Base-by-base conservation (phyloP, 2,329 filamentous ascomycete genomes). In the Aspergillus novofumigatus region DNA sequence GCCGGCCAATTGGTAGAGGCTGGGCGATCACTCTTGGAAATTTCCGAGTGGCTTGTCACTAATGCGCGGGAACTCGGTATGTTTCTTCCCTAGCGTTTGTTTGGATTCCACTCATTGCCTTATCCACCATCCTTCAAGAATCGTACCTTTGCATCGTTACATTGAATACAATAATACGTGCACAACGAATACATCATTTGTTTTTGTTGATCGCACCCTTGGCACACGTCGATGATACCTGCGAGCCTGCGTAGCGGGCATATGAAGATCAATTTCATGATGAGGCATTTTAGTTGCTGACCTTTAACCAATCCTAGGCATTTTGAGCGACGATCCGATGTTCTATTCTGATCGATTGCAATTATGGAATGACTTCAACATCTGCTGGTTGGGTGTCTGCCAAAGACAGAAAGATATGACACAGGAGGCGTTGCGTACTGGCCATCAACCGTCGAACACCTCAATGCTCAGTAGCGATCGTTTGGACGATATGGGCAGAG, bases 321-420 rank as follows among this genome's bases (percentile, higher is more conserved):
- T 97, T 67, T 87, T 89, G 63, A 86, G 88, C 68, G 92, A 97
- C 77, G 89, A 96, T 72, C 85, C 89, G 69, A 81, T 81, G 53
- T 82, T 91, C 55, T 86, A 94, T 69, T 77, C 82, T 55, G 88
- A 94, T 65, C 87, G 92, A 55, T 83, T 96, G 63, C 87, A 88
- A 69, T 78, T 97, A 6, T 99, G 94, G 94, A 87, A 89, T 67
- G 89, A 97, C 65, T 96, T 97, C 78, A 97, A 99, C 74, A 83
- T 91, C 57, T 92, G 90, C 58, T 97, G 93, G 93, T 82, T 97
- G 41, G 84, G 87, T 4, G 79, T 94, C 6, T 85, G 92, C 52
- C 91, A 94, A 70, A 89, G 86, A 64, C 92, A 97, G 71, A 91
- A 89, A 69, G 88, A 96, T 54, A 77, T 92, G 72, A 81, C 83